phyloP scores from a whole-genome alignment of 352 stramenopile species.

The Pythium grandisporangium region DNA sequence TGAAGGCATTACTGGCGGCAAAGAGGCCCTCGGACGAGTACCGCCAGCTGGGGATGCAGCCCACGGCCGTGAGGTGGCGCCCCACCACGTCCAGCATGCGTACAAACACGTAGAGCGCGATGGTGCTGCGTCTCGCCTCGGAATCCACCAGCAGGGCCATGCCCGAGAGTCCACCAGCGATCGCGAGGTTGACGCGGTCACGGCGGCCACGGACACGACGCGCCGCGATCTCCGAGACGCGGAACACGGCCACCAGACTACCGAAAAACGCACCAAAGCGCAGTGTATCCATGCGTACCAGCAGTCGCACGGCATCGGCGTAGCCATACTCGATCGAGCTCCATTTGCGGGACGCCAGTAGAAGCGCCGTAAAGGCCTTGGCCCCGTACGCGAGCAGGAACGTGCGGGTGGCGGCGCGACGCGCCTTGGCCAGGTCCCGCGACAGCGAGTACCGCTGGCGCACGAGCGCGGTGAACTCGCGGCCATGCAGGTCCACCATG shows the following conservation, averaged over 20 bases:
- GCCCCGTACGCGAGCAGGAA: constrained; percentile 74
- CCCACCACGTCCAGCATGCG: constrained; percentile 78
- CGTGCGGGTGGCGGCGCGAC: constrained; percentile 18
- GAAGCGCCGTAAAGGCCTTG: constrained; percentile 73
- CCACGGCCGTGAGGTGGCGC: constrained; percentile 49
- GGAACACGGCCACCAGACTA: constrained; percentile 63
- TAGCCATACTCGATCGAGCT: constrained; percentile 66
- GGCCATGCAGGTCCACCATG: background rate
- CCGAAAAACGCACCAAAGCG: constrained; percentile 76
- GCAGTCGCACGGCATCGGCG: constrained; percentile 56
- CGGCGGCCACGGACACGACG: constrained; percentile 27
- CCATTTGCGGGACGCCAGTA: constrained; percentile 74
- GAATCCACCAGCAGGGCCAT: constrained; percentile 68
- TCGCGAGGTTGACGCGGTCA: constrained; percentile 52
- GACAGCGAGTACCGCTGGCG: constrained; percentile 3
- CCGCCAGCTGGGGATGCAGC: constrained; percentile 34
- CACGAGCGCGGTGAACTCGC: constrained; percentile 3
- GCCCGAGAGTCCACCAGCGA: constrained; percentile 54
- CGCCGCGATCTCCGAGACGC: constrained; percentile 42
- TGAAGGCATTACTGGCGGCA: constrained; percentile 58
- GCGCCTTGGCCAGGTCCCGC: constrained; percentile 16
- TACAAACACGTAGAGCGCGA: constrained; percentile 83
- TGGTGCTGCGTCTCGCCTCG: constrained; percentile 43
- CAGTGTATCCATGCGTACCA: constrained; percentile 58
- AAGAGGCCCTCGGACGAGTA: constrained; percentile 75